Evolutionary conservation across 2,329 filamentous ascomycete species (phyloP).

Genomic region (Furcasterigmium sp.): DNA sequence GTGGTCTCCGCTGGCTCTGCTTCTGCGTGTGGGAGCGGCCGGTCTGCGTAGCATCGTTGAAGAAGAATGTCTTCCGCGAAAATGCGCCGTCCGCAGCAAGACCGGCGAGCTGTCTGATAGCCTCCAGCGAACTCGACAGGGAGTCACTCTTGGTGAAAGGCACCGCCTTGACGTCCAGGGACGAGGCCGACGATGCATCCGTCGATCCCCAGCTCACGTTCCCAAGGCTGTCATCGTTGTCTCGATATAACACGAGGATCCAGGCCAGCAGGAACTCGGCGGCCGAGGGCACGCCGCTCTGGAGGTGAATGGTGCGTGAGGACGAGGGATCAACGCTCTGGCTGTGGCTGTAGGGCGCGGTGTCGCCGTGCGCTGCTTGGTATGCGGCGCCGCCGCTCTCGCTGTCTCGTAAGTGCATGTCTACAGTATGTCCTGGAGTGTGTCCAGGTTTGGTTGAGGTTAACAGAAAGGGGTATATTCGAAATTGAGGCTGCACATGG

Average conservation of each 20-base stretch:
- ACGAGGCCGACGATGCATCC: conserved; percentile 1
- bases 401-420: conserved; percentile 13
- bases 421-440: background rate
- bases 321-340: conserved; percentile 8
- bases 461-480: no score
- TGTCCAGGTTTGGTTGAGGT: no score
- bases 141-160: conserved; percentile 12
- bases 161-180: conserved; percentile 8
- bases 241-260: conserved; percentile 16
- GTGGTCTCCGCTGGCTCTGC: background rate
- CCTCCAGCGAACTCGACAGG: conserved; percentile 7
- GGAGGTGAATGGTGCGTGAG: conserved; percentile 8
- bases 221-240: conserved; percentile 13
- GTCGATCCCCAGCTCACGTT: conserved; percentile 11
- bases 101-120: conserved; percentile 6
- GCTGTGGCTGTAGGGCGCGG: conserved; percentile 4
- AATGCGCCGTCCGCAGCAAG: background rate
- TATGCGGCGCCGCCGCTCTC: conserved; percentile 12
- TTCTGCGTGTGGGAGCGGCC: background rate
- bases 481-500: no score
- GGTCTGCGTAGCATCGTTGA: conserved; percentile 6
- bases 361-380: conserved; percentile 3
- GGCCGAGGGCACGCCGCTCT: background rate
- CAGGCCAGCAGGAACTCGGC: conserved; percentile 16
- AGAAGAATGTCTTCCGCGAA: conserved; percentile 8